Percentiles rank a stretch among this genome's conserved stretches.
Evolutionary conservation across 306 rosid species (phyloP).

Genomic region (Oxytropis ochrocephala): DNA sequence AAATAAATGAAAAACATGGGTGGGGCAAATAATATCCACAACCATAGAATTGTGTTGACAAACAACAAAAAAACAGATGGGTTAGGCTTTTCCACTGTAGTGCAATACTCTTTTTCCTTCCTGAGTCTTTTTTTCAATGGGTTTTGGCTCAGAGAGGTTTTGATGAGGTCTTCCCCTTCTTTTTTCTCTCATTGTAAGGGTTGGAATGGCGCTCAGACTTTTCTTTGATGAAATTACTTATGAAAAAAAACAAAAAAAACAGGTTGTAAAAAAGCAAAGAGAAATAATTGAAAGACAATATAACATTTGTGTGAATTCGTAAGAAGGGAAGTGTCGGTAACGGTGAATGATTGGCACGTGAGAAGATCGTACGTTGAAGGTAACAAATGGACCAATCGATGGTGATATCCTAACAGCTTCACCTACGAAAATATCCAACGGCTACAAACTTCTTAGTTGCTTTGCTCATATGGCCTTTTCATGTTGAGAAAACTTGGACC

Average conservation of each 20-base stretch:
- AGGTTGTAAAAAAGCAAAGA: neutral
- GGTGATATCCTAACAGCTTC: conserved; percentile 44
- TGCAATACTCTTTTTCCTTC: too few species aligned
- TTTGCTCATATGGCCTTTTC: neutral
- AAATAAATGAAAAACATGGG: neutral
- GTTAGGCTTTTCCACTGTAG: too few species aligned
- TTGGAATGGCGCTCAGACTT: too few species aligned
- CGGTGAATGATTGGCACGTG: conserved; percentile 25
- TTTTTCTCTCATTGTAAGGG: too few species aligned
- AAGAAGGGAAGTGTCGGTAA: conserved; percentile 41
- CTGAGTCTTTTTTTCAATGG: too few species aligned
- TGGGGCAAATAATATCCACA: neutral
- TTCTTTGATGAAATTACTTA: too few species aligned
- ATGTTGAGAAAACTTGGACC: too few species aligned
- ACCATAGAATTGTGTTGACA: neutral
- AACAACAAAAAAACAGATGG: too few species aligned
- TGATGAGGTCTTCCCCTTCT: too few species aligned
- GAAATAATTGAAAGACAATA: neutral
- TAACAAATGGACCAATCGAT: conserved; percentile 37
- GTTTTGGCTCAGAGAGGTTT: too few species aligned
- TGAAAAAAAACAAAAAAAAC: too few species aligned
- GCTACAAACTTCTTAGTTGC: neutral
- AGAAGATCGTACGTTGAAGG: conserved; percentile 21
- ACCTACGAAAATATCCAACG: conserved; percentile 16
- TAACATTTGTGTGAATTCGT: neutral